phyloP scores from a whole-genome alignment of 1,284 basidiomycete species.

The Ganoderma resinaceum region DNA sequence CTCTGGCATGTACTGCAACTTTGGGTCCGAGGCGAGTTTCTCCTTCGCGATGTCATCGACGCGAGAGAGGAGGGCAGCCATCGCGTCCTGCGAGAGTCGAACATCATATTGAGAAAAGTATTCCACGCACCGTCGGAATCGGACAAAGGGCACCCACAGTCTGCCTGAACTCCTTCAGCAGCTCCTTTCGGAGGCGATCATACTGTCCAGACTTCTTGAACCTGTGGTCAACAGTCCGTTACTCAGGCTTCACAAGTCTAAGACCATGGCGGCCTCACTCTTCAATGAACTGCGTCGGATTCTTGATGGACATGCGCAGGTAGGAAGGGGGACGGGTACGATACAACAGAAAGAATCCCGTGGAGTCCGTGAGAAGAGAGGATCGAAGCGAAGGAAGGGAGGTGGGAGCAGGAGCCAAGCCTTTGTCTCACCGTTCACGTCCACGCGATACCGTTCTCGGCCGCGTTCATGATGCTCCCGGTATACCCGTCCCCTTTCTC shows the following conservation, averaged over 20 bases:
- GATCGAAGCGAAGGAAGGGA: neutral
- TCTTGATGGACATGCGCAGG: slow-evolving; percentile 50
- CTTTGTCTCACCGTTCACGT: slow-evolving; percentile 16
- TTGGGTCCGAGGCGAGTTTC: slow-evolving; percentile 59
- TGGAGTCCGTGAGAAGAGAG: slow-evolving; percentile 4
- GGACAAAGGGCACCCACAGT: slow-evolving; percentile 53
- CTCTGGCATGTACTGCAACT: slow-evolving; percentile 59
- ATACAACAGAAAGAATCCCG: slow-evolving; percentile 8
- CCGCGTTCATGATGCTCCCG: slow-evolving; percentile 26
- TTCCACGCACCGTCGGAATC: slow-evolving; percentile 17
- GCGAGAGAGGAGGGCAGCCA: slow-evolving; percentile 56
- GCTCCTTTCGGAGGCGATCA: slow-evolving; percentile 71
- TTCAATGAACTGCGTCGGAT: slow-evolving; percentile 63
- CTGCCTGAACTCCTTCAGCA: slow-evolving; percentile 67
- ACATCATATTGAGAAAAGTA: slow-evolving; percentile 17
- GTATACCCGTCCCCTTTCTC: slow-evolving; percentile 13
- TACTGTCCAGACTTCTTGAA: slow-evolving; percentile 85
- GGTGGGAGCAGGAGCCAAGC: slow-evolving; percentile 28
- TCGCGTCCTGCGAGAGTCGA: slow-evolving; percentile 52
- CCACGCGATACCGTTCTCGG: slow-evolving; percentile 19
- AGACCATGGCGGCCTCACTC: slow-evolving; percentile 49
- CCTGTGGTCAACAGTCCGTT: slow-evolving; percentile 43
- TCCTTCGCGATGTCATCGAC: slow-evolving; percentile 68
- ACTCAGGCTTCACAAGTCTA: neutral
- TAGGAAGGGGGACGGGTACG: slow-evolving; percentile 1